Base-by-base conservation (phyloP, 768 basidiomycete species). In the Flagelloscypha sp. region DNA sequence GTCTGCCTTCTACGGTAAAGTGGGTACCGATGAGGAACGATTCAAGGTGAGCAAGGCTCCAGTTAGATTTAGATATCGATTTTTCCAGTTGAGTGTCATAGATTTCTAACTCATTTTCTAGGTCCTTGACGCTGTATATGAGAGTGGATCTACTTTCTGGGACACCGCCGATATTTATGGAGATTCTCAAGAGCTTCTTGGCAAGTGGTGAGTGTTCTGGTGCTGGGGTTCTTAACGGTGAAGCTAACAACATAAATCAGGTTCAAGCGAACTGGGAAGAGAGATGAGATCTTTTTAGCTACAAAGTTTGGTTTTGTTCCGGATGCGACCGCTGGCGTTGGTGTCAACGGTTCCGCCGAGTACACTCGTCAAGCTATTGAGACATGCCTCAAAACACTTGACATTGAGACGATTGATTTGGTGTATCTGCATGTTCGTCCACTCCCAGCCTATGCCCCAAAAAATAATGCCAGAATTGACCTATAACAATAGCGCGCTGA, bases 251-350 rank as follows among this genome's bases (percentile, higher is more conserved):
- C 21, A 7, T 29, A 10, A 22, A 10, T 1, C 35, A 60, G 72
- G 72, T 70, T 77, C 50, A 62, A 66, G 41, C 55, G 57, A 10
- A 71, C 67, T 7, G 73, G 72, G 6, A 71, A 70, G 35, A 57
- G 72, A 18, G 43, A 57, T 13, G 57, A 72, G 22, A 73, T 78
- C 19, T 81, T 79, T 55, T 61, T 82, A 13, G 75, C 76, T 2
- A 78, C 76, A 13, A 81, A 82, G 52, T 67, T 67, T 24, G 65
- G 66, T 5, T 2, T 56, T 17, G 30, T 41, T 56, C 50, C 15
- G 53, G 59, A 35, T 27, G 5, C 6, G 20, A 29, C 30, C 25
- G 19, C 13, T 4, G 28, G 32, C 11, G 47, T 31, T 21, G 27
- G 15, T 31, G 36, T 5, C 46, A 45, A 57, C 17, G 62, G 58